Evolutionary conservation across 169 alveolate genomes (phyloP).

Genomic region (Cryptosporidium baileyi): DNA sequence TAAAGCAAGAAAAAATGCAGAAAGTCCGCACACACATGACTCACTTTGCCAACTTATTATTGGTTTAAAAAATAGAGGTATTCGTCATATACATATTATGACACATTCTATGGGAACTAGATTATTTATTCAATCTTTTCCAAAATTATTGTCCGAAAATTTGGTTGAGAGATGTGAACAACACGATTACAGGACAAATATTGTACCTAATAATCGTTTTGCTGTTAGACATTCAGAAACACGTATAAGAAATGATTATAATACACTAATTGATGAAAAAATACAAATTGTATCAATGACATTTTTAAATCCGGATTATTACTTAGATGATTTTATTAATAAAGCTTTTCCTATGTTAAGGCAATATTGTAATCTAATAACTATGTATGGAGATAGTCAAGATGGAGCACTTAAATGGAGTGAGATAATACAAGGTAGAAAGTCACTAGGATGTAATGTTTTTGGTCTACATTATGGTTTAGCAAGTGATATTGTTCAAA

Average conservation of each 20-base stretch:
- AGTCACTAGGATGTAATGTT: constrained; percentile 75
- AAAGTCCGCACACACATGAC: constrained; percentile 39
- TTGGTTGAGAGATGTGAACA: constrained; percentile 74
- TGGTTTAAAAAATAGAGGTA: constrained; percentile 74
- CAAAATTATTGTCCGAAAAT: constrained; percentile 73
- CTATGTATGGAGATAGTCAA: constrained; percentile 85
- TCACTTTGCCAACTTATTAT: constrained; percentile 33
- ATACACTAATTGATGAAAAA: background rate
- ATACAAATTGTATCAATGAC: constrained; percentile 78
- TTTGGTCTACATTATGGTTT: constrained; percentile 70
- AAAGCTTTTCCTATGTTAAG: constrained; percentile 81
- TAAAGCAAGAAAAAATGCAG: constrained; percentile 73
- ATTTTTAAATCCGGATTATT: constrained; percentile 81
- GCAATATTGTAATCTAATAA: constrained; percentile 83
- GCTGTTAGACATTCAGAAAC: constrained; percentile 36
- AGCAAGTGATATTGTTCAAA: background rate
- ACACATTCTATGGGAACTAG: constrained; percentile 84
- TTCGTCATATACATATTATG: constrained; percentile 81
- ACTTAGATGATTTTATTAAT: constrained; percentile 78
- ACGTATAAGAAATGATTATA: background rate
- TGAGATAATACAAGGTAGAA: constrained; percentile 76
- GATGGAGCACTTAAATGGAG: constrained; percentile 80
- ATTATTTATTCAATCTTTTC: constrained; percentile 80
- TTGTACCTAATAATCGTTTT: background rate
- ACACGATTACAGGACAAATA: constrained; percentile 44